A percentile compares a stretch with the other conserved stretches of the same genome.
phyloP scores from a whole-genome alignment of 768 basidiomycete genomes.

The Baorangia bicolor region DNA sequence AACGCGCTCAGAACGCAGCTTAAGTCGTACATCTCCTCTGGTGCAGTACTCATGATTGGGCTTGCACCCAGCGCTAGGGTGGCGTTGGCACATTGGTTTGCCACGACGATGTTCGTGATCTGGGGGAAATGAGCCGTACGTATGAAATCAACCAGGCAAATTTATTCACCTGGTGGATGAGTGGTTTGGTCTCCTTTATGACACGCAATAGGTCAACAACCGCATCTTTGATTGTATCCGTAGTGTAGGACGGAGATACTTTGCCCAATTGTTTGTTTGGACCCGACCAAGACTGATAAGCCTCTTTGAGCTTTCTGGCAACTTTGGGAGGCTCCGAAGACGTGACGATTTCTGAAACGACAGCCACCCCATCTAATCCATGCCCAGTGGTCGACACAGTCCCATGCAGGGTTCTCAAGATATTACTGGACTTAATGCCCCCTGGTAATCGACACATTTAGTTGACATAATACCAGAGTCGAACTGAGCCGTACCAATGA shows the following conservation, averaged over 20 bases:
- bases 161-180: conserved; percentile 73
- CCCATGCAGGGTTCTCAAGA: conserved; percentile 74
- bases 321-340: conserved; percentile 54
- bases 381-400: conserved; percentile 57
- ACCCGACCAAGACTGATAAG: conserved; percentile 35
- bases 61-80: conserved; percentile 86
- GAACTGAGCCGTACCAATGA: conserved; percentile 62
- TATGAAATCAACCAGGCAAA: background rate
- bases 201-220: conserved; percentile 50
- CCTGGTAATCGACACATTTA: conserved; percentile 44
- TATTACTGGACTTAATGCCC: conserved; percentile 80
- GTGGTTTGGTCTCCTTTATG: conserved; percentile 56
- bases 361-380: conserved; percentile 76
- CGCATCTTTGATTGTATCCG: conserved; percentile 38
- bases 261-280: background rate
- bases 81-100: conserved; percentile 86
- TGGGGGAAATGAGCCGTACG: conserved; percentile 27
- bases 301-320: conserved; percentile 44
- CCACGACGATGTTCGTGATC: conserved; percentile 90
- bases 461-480: background rate
- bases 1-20: conserved; percentile 62
- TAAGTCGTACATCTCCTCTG: conserved; percentile 81
- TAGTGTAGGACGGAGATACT: conserved; percentile 20
- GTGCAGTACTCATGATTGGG: conserved; percentile 91
- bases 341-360: conserved; percentile 84